Evolutionary conservation across 1,284 basidiomycete genomes (phyloP).

Genomic region (Taiwanofungus camphoratus): DNA sequence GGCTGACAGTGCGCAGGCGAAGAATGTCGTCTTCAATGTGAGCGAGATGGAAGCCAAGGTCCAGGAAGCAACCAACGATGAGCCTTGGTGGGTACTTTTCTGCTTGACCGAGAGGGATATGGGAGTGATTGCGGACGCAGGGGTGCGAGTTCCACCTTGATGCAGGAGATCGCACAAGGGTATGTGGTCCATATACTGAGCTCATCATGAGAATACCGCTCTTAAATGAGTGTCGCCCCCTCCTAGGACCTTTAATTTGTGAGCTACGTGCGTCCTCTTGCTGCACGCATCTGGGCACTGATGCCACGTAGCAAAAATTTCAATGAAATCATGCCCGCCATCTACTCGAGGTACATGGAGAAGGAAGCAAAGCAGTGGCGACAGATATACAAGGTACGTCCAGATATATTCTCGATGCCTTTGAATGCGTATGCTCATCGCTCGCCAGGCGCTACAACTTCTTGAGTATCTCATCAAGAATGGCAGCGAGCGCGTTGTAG

Average conservation of each 20-base stretch:
- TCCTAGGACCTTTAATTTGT: slow-evolving; percentile 88
- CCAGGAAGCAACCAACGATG: slow-evolving; percentile 95
- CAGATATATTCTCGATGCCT: too few species aligned
- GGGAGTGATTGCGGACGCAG: slow-evolving; percentile 35
- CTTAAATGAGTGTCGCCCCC: background rate
- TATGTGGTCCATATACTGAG: slow-evolving; percentile 33
- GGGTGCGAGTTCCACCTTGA: slow-evolving; percentile 97
- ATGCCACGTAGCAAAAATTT: slow-evolving; percentile 76
- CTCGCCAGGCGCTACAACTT: slow-evolving; percentile 89
- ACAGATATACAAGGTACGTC: slow-evolving; percentile 94
- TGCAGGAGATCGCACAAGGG: slow-evolving; percentile 98
- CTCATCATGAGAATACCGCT: background rate
- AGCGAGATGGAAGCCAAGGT: slow-evolving; percentile 98
- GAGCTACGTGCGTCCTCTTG: slow-evolving; percentile 27
- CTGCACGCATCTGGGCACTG: background rate
- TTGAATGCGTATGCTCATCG: too few species aligned
- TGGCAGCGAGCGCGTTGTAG: slow-evolving; percentile 97
- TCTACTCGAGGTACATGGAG: slow-evolving; percentile 93
- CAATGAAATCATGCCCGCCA: slow-evolving; percentile 99
- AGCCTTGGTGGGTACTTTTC: slow-evolving; percentile 72
- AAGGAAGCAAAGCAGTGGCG: slow-evolving; percentile 98
- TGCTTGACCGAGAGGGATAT: background rate
- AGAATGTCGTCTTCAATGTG: slow-evolving; percentile 89
- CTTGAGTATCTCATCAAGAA: slow-evolving; percentile 97
- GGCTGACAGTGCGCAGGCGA: slow-evolving; percentile 47